Percentiles rank a stretch among this genome's conserved stretches.
Evolutionary conservation across 176 grass and related monocot genomes (phyloP).

Genomic region (Poa pratensis): DNA sequence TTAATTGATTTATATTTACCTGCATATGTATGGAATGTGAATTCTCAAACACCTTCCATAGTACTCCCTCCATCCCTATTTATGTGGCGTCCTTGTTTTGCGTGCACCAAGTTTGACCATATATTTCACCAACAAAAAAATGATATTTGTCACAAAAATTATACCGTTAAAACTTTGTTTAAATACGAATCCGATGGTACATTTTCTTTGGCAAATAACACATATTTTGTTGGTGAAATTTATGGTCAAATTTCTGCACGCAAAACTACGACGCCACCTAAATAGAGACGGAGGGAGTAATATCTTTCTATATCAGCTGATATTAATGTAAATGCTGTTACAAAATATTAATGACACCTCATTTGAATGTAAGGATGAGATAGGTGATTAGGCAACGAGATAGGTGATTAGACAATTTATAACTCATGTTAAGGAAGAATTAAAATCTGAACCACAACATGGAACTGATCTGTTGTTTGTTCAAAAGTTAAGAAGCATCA

Average conservation of each 20-base stretch:
- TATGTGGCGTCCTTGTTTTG: too few relatives aligned
- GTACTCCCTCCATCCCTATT: too few relatives aligned
- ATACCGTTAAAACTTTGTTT: too few relatives aligned
- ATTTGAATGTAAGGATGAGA: not conserved
- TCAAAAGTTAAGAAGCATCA: conserved; percentile 12
- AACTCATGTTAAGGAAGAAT: conserved; percentile 7
- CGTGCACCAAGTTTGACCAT: too few relatives aligned
- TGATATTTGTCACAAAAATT: too few relatives aligned
- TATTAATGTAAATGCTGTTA: conserved; percentile 24
- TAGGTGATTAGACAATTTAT: not conserved
- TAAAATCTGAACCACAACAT: conserved; percentile 8
- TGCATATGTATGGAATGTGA: conserved; percentile 11
- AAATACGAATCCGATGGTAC: too few relatives aligned
- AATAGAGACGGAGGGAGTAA: too few relatives aligned
- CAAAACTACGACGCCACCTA: too few relatives aligned
- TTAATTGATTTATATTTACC: conserved; percentile 22
- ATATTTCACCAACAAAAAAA: too few relatives aligned
- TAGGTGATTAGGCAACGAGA: not conserved
- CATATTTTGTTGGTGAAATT: too few relatives aligned
- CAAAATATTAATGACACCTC: conserved; percentile 30
- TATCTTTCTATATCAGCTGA: conserved; percentile 21
- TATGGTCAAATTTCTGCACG: too few relatives aligned
- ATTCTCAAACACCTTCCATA: conserved; percentile 12
- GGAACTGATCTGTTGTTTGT: conserved; percentile 21
- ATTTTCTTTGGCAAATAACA: too few relatives aligned